A percentile compares a stretch with the other conserved stretches of the same genome.
Conservation (phyloP, 2,329 filamentous ascomycete species). For the Aspergillus nomiae region DNA sequence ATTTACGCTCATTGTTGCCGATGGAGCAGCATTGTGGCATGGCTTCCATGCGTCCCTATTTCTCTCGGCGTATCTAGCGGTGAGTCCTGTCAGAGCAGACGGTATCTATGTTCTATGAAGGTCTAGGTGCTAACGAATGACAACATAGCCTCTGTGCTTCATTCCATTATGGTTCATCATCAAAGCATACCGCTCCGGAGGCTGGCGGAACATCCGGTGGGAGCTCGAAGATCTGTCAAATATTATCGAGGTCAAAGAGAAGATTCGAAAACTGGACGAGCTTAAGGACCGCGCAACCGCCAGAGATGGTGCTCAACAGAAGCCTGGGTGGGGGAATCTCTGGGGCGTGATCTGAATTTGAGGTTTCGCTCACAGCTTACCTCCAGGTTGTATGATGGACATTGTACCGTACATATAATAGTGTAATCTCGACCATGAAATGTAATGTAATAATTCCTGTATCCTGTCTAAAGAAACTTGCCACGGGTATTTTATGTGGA, state of each 20-base stretch:
- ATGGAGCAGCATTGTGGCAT: conserved; percentile 41
- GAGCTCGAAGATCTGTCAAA: conserved; percentile 35
- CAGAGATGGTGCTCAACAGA: conserved; percentile 1
- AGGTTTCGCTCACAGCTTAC: not conserved
- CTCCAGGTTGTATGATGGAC: no score
- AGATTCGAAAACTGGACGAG: conserved; percentile 34
- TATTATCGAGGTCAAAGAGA: conserved; percentile 27
- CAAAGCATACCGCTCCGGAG: conserved; percentile 21
- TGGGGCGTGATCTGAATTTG: conserved; percentile 13
- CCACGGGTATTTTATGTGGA: no score
- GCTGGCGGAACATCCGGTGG: conserved; percentile 27
- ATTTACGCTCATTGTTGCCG: conserved; percentile 37
- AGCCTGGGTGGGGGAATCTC: conserved; percentile 17
- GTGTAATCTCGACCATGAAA: no score
- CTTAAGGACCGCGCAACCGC: conserved; percentile 23
- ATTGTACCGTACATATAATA: no score
- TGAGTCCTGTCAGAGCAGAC: conserved; percentile 23
- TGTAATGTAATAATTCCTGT: no score
- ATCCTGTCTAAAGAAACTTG: no score
- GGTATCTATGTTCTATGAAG: not conserved
- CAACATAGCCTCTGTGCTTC: conserved; percentile 32
- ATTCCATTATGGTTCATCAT: conserved; percentile 31
- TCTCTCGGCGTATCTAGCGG: conserved; percentile 42
- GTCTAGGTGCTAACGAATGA: not conserved
- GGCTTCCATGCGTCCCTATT: conserved; percentile 38